Conservation (phyloP, 345 rosid species). For the Psidium friedrichsthalianum region DNA sequence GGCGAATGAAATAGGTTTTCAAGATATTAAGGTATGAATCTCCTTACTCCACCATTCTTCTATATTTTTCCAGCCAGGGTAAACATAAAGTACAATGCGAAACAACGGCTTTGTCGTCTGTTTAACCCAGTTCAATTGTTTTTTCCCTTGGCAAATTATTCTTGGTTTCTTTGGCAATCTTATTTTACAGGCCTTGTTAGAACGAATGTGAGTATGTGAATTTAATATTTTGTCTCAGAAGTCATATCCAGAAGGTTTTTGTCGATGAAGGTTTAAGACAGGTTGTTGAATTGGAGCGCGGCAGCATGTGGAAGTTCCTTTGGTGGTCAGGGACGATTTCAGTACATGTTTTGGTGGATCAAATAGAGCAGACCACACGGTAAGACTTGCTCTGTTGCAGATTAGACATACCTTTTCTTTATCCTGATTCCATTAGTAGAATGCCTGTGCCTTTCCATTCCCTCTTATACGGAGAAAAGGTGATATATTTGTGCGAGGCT, state of each 20-base stretch:
- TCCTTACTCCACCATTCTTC: background rate
- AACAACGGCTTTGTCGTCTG: background rate
- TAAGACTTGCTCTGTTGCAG: constrained; percentile 17
- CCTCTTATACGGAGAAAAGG: background rate
- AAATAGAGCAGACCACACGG: constrained; percentile 61
- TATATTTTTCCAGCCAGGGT: background rate
- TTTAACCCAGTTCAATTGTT: background rate
- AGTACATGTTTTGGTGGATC: constrained; percentile 80
- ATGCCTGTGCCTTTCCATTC: background rate
- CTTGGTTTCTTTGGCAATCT: background rate
- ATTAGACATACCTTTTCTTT: background rate
- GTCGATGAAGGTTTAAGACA: constrained; percentile 75
- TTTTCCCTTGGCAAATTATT: background rate
- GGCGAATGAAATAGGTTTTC: no score
- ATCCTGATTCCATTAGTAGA: background rate
- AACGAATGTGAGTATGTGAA: background rate
- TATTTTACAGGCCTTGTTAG: background rate
- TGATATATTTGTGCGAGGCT: background rate
- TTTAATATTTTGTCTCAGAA: constrained; percentile 21
- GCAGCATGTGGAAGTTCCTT: constrained; percentile 86
- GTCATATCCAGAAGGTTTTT: constrained; percentile 62
- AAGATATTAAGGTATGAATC: constrained; percentile 48
- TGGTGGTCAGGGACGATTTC: constrained; percentile 95
- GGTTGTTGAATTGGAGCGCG: constrained; percentile 84
- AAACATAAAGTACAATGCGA: background rate